A percentile compares a stretch with the other conserved stretches of the same genome.
phyloP scores from a whole-genome alignment of 345 rosid species.

The Orychophragmus violaceus region DNA sequence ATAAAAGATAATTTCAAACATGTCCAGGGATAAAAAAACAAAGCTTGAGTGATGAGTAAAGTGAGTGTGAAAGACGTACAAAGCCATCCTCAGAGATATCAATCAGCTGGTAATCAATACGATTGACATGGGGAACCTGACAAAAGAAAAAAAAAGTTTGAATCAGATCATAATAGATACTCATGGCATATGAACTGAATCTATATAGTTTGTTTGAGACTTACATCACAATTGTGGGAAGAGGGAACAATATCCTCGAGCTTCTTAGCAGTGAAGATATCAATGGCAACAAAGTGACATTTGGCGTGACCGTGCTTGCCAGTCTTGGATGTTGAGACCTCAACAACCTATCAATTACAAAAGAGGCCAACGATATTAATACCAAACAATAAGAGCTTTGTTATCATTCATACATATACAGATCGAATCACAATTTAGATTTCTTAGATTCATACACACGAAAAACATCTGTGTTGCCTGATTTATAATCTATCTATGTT shows the following conservation, averaged over 20 bases:
- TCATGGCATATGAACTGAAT: background rate
- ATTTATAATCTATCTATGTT: background rate
- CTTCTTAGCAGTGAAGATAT: slow-evolving; percentile 74
- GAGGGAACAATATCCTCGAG: slow-evolving; percentile 94
- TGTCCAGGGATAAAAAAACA: background rate
- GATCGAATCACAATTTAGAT: background rate
- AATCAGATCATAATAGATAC: background rate
- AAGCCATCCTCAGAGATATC: slow-evolving; percentile 82
- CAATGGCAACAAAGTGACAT: slow-evolving; percentile 88
- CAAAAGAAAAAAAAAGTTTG: background rate
- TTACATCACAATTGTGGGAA: slow-evolving; percentile 86
- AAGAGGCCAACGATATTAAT: background rate
- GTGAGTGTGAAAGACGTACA: slow-evolving; percentile 32
- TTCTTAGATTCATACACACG: background rate
- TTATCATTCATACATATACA: too few relatives aligned
- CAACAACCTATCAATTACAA: slow-evolving; percentile 51
- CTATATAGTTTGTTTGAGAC: background rate
- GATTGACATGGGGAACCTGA: slow-evolving; percentile 71
- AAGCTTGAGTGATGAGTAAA: background rate
- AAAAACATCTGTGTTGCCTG: background rate
- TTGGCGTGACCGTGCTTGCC: slow-evolving; percentile 94
- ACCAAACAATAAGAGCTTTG: background rate
- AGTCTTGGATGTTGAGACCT: slow-evolving; percentile 84
- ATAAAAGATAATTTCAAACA: background rate
- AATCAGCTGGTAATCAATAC: slow-evolving; percentile 72